Evolutionary conservation across 768 basidiomycete genomes (phyloP).

Genomic region (Leccinum pellstonianum): DNA sequence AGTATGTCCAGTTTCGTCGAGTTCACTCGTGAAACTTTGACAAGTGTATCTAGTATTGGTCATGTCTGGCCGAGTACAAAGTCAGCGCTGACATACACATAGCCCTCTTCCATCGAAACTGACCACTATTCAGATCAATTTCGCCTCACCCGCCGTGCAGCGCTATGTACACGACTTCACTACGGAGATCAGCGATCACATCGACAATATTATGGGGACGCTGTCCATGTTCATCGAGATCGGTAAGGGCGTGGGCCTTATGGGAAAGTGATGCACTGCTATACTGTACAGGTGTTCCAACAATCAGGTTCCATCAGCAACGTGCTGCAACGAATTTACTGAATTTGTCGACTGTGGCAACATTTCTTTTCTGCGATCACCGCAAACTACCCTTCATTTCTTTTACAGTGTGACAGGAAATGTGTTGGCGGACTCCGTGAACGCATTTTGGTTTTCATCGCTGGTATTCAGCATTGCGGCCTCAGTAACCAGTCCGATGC

Average conservation of each 20-base stretch:
- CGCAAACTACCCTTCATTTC: conserved; percentile 49
- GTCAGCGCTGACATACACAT: conserved; percentile 24
- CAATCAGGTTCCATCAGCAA: conserved; percentile 54
- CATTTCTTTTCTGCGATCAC: conserved; percentile 57
- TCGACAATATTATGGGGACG: conserved; percentile 51
- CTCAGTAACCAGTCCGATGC: conserved; percentile 42
- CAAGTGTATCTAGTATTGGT: conserved; percentile 45
- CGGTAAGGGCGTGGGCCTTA: conserved; percentile 36
- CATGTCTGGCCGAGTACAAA: conserved; percentile 48
- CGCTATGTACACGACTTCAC: conserved; percentile 54
- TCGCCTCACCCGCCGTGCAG: conserved; percentile 48
- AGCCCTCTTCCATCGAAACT: conserved; percentile 5
- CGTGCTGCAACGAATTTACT: conserved; percentile 48
- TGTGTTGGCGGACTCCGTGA: conserved; percentile 43
- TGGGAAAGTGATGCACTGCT: conserved; percentile 25
- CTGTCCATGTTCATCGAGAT: conserved; percentile 53
- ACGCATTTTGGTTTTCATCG: conserved; percentile 55
- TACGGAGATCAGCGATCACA: conserved; percentile 51
- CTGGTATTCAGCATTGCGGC: conserved; percentile 56
- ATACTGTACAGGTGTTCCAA: conserved; percentile 46
- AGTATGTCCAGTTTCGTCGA: conserved; percentile 28
- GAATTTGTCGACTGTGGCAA: conserved; percentile 52
- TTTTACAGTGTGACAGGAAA: conserved; percentile 34
- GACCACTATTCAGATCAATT: conserved; percentile 46
- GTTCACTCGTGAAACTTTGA: conserved; percentile 8